Conservation (phyloP, 2,329 filamentous ascomycete species). For the Aspergillus fischeri region DNA sequence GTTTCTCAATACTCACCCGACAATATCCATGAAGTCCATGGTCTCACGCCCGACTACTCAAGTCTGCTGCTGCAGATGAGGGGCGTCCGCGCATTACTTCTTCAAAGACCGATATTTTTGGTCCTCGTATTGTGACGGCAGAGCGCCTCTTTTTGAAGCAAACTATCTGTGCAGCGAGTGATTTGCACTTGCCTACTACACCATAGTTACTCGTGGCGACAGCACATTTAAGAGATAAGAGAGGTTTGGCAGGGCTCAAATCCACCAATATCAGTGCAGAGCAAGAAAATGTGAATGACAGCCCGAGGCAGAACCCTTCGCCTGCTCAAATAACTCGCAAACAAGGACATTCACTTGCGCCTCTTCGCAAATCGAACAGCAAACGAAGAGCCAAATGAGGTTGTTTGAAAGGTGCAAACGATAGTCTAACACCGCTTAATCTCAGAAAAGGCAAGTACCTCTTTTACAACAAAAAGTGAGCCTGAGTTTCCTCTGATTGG, state of each 20-base stretch:
- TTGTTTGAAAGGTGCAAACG: background rate
- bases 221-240: background rate
- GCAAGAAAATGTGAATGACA: background rate
- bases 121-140: background rate
- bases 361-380: background rate
- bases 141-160: background rate
- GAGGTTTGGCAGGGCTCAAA: background rate
- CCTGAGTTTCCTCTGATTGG: slow-evolving; percentile 6
- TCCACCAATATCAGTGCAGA: background rate
- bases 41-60: slow-evolving; percentile 10
- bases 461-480: background rate
- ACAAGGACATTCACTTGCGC: background rate
- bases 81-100: slow-evolving; percentile 16
- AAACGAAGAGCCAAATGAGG: background rate
- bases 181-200: slow-evolving; percentile 8
- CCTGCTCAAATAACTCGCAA: background rate
- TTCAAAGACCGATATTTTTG: background rate
- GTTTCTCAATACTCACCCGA: slow-evolving; percentile 31
- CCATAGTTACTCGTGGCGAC: slow-evolving; percentile 11
- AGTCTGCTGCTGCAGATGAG: slow-evolving; percentile 4
- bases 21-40: slow-evolving; percentile 41
- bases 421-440: background rate
- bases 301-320: background rate
- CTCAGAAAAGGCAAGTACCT: background rate
- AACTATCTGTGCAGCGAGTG: background rate